phyloP scores from a whole-genome alignment of 352 stramenopile genomes.

The Saprolegnia diclina region DNA sequence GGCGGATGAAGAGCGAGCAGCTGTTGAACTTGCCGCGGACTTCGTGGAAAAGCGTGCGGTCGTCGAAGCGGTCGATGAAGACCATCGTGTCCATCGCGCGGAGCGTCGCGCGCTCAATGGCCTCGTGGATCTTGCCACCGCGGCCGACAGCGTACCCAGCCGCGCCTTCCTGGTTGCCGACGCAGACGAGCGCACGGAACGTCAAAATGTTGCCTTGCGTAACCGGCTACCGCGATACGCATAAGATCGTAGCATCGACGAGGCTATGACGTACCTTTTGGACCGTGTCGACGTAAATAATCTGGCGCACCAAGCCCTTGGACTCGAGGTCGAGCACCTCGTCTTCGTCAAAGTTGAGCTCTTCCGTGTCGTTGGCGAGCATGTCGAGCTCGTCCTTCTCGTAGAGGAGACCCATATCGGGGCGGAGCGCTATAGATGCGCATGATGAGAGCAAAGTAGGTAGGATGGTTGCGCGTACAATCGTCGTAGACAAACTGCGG shows the following conservation, averaged over 20 bases:
- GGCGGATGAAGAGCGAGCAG: slow-evolving; percentile 87
- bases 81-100: slow-evolving; percentile 91
- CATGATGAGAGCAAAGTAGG: slow-evolving; percentile 41
- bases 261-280: slow-evolving; percentile 43
- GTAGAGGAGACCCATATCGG: slow-evolving; percentile 50
- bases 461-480: background rate
- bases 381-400: slow-evolving; percentile 66
- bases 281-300: slow-evolving; percentile 78
- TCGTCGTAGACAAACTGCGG: slow-evolving; percentile 32
- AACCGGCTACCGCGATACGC: slow-evolving; percentile 46
- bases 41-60: slow-evolving; percentile 87
- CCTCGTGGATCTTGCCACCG: slow-evolving; percentile 77
- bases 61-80: slow-evolving; percentile 92
- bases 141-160: slow-evolving; percentile 93
- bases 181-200: slow-evolving; percentile 90
- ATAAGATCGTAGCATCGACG: background rate
- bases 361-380: slow-evolving; percentile 65
- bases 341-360: slow-evolving; percentile 55
- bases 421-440: slow-evolving; percentile 28
- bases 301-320: slow-evolving; percentile 66
- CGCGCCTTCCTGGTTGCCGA: slow-evolving; percentile 90
- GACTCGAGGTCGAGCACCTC: slow-evolving; percentile 58
- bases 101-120: slow-evolving; percentile 84
- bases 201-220: slow-evolving; percentile 89
- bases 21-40: slow-evolving; percentile 94